Percentiles rank a stretch among this genome's conserved stretches.
These are phyloP conservation scores for Anthoceros angustus DNA, from an alignment of 225 moss, liverwort and hornwort genomes.

Conservation along the genomic window DNA sequence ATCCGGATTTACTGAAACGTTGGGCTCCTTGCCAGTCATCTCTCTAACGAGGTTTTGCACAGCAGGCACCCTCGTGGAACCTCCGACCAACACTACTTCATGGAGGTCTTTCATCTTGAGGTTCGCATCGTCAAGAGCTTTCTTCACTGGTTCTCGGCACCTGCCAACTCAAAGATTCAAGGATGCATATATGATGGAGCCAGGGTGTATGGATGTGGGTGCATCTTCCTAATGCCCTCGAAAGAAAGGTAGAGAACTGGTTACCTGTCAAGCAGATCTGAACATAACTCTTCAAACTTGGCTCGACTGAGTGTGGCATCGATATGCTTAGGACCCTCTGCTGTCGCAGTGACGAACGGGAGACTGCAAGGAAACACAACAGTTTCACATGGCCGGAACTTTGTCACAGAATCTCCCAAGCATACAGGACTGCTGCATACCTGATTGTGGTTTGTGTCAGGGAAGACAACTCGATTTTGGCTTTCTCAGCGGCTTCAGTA, in stretches of 20 bases:
- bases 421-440: conserved; percentile 5
- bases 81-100: neutral
- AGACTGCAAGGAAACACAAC: neutral
- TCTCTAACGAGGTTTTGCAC: neutral
- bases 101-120: neutral
- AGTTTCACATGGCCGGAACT: neutral
- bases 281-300: neutral
- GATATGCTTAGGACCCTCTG: neutral
- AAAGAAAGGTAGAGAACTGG: neutral
- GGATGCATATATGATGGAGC: neutral
- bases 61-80: no score
- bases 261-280: neutral
- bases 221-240: neutral
- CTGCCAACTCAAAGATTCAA: neutral
- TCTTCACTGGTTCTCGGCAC: neutral
- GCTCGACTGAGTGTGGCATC: neutral
- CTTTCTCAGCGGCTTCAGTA: conserved; percentile 20
- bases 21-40: neutral
- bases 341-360: neutral
- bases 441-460: conserved; percentile 14
- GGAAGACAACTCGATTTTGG: conserved; percentile 16
- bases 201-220: neutral
- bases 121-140: neutral
- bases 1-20: neutral
- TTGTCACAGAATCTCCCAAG: neutral